Percentiles rank a stretch among this genome's conserved stretches.
These are phyloP conservation scores for Rugonectria rugulosa DNA, from an alignment of 2,329 filamentous ascomycete genomes.

Conservation along the genomic window DNA sequence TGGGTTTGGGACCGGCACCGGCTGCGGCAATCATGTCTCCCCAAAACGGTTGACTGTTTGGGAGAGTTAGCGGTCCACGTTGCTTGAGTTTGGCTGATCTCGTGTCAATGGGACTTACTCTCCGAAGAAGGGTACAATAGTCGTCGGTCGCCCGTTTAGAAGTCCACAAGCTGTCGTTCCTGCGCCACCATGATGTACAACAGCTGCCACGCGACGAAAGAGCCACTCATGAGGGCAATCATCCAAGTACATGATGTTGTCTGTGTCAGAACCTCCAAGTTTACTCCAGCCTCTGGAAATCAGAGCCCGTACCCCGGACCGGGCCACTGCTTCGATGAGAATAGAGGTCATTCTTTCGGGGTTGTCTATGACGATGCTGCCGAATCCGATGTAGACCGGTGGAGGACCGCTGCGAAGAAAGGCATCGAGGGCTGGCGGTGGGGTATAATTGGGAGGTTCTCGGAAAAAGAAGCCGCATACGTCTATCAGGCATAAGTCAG, in stretches of 20 bases:
- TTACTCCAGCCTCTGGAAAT: constrained; percentile 78
- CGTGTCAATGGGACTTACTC: no score
- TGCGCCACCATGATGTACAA: constrained; percentile 75
- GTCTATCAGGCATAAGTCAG: no score
- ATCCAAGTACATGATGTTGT: constrained; percentile 71
- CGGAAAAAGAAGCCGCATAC: constrained; percentile 72
- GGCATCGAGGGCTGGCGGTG: constrained; percentile 58
- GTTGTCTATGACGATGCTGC: constrained; percentile 75
- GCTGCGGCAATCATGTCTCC: constrained; percentile 23
- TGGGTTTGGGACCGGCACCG: constrained; percentile 17
- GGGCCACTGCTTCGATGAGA: constrained; percentile 70
- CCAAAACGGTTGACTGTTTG: constrained; percentile 30
- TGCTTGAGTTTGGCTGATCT: no score
- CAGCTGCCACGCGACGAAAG: constrained; percentile 68
- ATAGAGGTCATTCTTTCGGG: constrained; percentile 69
- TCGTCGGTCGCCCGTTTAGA: constrained; percentile 71
- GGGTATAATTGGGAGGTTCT: constrained; percentile 63
- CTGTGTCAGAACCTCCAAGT: constrained; percentile 61
- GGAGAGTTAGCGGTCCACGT: no score
- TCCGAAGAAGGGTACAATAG: constrained; percentile 78
- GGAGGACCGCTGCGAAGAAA: constrained; percentile 70
- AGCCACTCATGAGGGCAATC: constrained; percentile 79
- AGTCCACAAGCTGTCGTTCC: constrained; percentile 74
- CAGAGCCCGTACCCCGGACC: constrained; percentile 69
- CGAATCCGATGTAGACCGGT: constrained; percentile 77